Base-by-base conservation (phyloP, 768 basidiomycete species). In the Russula olivacea region DNA sequence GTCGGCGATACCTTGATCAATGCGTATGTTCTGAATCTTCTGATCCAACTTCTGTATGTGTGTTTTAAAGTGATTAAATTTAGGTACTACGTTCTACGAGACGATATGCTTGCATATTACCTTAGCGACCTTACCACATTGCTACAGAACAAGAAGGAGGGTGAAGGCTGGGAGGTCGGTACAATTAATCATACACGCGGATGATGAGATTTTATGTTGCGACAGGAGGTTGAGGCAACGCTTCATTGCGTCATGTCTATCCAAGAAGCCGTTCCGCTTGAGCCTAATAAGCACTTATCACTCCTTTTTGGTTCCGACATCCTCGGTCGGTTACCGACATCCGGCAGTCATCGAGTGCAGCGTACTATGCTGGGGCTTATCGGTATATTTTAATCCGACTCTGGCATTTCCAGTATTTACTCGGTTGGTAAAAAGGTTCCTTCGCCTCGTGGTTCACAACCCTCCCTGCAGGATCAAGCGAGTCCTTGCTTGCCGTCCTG, bases 1-100 rank as follows among this genome's bases (percentile, higher is more conserved):
- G 84, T 92, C 28, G 92, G 91, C 0, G 92, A 94, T 74, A 91
- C 89, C 1, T 78, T 94, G 15, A 87, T 93, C 63, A 94, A 93
- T 68, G 90, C 91, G 89, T 93, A 74, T 58, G 87, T 78, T 21
- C 21, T 25, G 19, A 3, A 74, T 58, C 87, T 78, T 21, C 21
- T 25, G 19, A 3, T 47, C 6, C 53, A 36, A 54, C 12, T 9
- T 23, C 30, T 14, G 14, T 19, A 43, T 58, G 21, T 47, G 10
- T 47, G 10, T 4, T 7, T 10, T 34, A 10, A 55, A 49, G 17
- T 45, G 41, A 60, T 28, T 19, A 17, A 17, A 15, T 69, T 21
- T 40, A 91, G 89, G 25, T 96, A 88, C 69, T 97, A 96, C 71
- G 83, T 96, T 36, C 78, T 97, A 2, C 84, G 93, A 45, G 84